Conservation (phyloP, 2,329 filamentous ascomycete species). For the Sporothrix variecibatus region DNA sequence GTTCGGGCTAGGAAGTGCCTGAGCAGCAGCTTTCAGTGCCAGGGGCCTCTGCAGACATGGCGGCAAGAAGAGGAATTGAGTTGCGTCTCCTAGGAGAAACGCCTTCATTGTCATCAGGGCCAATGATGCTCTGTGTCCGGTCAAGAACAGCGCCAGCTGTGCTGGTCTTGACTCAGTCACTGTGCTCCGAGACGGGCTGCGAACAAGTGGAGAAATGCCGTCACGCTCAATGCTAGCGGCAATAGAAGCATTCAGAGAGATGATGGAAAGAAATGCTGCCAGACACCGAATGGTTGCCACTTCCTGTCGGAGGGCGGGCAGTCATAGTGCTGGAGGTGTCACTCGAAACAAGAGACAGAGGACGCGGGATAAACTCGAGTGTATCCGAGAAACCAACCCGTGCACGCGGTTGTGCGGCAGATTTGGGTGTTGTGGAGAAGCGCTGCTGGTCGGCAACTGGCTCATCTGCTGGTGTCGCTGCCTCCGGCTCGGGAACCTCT, state of each 20-base stretch:
- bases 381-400: conserved; percentile 83
- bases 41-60: conserved; percentile 41
- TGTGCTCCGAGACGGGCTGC: conserved; percentile 46
- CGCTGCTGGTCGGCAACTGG: conserved; percentile 29
- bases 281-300: conserved; percentile 66
- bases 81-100: conserved; percentile 55
- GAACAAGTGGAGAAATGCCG: conserved; percentile 41
- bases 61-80: conserved; percentile 58
- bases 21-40: conserved; percentile 22
- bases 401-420: conserved; percentile 47
- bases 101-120: conserved; percentile 36
- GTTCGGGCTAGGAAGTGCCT: conserved; percentile 50
- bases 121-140: conserved; percentile 44
- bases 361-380: conserved; percentile 79
- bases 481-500: background rate
- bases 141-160: conserved; percentile 73
- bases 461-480: background rate
- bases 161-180: conserved; percentile 56
- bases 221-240: conserved; percentile 46
- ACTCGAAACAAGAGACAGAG: conserved; percentile 79
- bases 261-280: conserved; percentile 80
- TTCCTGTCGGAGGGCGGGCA: conserved; percentile 49
- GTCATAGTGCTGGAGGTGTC: conserved; percentile 80
- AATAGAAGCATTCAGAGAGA: conserved; percentile 56
- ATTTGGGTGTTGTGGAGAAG: conserved; percentile 17